Base-by-base conservation (phyloP, 345 rosid genomes). In the Murraya paniculata region DNA sequence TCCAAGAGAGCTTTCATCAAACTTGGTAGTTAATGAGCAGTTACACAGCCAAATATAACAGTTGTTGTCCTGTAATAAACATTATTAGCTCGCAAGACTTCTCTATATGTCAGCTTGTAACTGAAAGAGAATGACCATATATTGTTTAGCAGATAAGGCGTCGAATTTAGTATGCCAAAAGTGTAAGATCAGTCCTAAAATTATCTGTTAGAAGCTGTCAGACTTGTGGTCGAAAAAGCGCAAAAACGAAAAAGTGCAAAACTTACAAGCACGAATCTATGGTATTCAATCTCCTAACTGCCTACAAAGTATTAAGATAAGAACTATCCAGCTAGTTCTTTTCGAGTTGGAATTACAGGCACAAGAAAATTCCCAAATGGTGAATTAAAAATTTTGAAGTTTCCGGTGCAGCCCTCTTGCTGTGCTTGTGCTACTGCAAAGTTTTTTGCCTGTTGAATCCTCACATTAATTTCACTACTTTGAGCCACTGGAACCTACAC, bases 381-480 rank as follows among this genome's bases (percentile, higher is more conserved):
- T 4, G 92, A 90, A 81, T 87, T 86, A 24, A 89, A 80, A 70
- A 75, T 85, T 82, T 73, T 84, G 48, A 75, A 90, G 69, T 85
- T 89, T 27, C 84, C 91, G 0, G 79, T 82, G 81, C 86, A 81
- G 55, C 89, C 88, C 4, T 90, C 94, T 76, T 81, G 74, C 25
- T 82, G 90, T 55, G 92, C 91, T 78, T 90, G 90, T 13, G 78
- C 83, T 27, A 89, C 88, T 38, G 89, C 91, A 77, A 72, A 82
- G 53, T 64, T 76, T 76, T 80, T 89, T 6, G 84, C 88, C 25
- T 82, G 77, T 71, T 85, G 84, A 74, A 87, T 81, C 81, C 62
- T 81, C 73, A 35, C 16, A 61, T 65, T 58, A 22, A 53, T 33
- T 33, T 41, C 83, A 68, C 58, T 58, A 28, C 59, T 45, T 80